Evolutionary conservation across 371 early-diverging fungal genomes (phyloP).

Genomic region (Apophysomyces sp.): DNA sequence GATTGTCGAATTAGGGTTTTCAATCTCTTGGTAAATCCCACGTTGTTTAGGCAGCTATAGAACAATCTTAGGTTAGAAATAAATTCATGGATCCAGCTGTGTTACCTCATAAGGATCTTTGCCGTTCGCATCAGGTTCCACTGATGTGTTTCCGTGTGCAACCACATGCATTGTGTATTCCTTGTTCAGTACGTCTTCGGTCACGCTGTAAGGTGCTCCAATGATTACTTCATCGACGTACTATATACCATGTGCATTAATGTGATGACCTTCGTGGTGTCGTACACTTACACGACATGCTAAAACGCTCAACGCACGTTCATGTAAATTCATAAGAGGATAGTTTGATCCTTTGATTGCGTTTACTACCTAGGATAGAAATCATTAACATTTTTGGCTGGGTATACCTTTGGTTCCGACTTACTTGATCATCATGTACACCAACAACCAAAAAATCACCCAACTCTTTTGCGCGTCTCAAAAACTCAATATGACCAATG

Average conservation of each 20-base stretch:
- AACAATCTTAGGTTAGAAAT: neutral
- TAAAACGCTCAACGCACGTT: conserved; percentile 86
- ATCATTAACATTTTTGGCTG: neutral
- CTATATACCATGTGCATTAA: no score
- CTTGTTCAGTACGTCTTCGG: conserved; percentile 74
- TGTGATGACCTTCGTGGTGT: no score
- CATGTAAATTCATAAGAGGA: conserved; percentile 94
- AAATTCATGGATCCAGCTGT: neutral
- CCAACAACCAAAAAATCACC: conserved; percentile 94
- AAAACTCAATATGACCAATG: conserved; percentile 92
- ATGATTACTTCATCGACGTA: conserved; percentile 91
- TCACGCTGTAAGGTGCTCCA: conserved; percentile 87
- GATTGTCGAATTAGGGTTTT: conserved; percentile 69
- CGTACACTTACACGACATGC: conserved; percentile 83
- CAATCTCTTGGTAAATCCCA: conserved; percentile 75
- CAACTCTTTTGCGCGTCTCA: conserved; percentile 81
- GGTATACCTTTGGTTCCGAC: neutral
- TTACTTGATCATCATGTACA: conserved; percentile 87
- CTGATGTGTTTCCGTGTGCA: conserved; percentile 69
- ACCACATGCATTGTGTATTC: conserved; percentile 83
- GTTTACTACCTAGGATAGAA: conserved; percentile 66
- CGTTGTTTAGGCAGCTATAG: conserved; percentile 65
- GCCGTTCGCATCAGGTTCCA: conserved; percentile 67
- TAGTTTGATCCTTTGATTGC: conserved; percentile 82
- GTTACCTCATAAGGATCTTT: conserved; percentile 81